Conservation (phyloP, 2,329 filamentous ascomycete genomes). For the Phaeosphaeriaceae sp. region DNA sequence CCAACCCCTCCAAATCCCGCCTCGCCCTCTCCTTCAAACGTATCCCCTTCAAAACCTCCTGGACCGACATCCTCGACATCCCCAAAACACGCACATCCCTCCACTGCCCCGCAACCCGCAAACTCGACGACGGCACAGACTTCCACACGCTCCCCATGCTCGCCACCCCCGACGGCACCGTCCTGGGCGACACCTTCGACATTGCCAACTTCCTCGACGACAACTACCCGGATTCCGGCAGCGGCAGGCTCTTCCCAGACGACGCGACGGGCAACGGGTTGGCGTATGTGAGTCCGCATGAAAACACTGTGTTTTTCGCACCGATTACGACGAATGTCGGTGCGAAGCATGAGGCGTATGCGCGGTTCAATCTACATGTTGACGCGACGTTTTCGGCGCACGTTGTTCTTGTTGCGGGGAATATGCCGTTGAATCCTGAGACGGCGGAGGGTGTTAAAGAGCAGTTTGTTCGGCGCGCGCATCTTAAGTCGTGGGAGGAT, state of each 20-base stretch:
- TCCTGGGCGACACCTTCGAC: conserved; percentile 69
- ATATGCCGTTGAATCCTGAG: conserved; percentile 60
- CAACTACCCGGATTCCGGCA: conserved; percentile 56
- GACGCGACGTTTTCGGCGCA: conserved; percentile 62
- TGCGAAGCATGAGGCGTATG: conserved; percentile 45
- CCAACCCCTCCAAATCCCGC: conserved; percentile 61
- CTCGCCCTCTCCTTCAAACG: conserved; percentile 59
- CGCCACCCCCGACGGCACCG: conserved; percentile 48
- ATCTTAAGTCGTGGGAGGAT: conserved; percentile 55
- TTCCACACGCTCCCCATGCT: conserved; percentile 68
- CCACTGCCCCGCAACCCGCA: conserved; percentile 58
- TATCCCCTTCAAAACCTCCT: conserved; percentile 57
- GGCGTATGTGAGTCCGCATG: conserved; percentile 41
- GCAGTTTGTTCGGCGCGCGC: conserved; percentile 57
- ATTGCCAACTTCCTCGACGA: conserved; percentile 67
- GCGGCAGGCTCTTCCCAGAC: conserved; percentile 57
- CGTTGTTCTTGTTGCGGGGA: conserved; percentile 48
- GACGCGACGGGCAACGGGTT: conserved; percentile 14
- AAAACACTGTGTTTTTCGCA: conserved; percentile 39
- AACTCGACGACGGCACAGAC: conserved; percentile 62
- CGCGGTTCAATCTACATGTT: conserved; percentile 60
- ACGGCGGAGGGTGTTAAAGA: conserved; percentile 54
- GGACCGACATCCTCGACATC: conserved; percentile 60
- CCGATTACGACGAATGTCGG: conserved; percentile 16
- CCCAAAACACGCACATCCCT: conserved; percentile 56